A percentile compares a stretch with the other conserved stretches of the same genome.
These are phyloP conservation scores for Scedosporium boydii DNA, from an alignment of 2,329 filamentous ascomycete genomes.

Conservation along the genomic window DNA sequence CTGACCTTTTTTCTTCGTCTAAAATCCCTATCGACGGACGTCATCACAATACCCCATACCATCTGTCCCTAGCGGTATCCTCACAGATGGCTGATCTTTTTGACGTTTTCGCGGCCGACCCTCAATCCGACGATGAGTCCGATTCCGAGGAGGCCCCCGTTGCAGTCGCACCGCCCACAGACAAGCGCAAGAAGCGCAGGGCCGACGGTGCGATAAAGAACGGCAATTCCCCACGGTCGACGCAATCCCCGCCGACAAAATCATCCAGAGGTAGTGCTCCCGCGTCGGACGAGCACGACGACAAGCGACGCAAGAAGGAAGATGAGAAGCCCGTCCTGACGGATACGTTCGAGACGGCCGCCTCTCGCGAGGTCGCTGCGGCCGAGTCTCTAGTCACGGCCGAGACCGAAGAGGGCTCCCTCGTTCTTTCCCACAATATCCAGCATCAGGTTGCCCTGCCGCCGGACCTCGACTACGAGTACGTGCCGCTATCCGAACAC, in stretches of 20 bases:
- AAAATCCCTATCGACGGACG: neutral
- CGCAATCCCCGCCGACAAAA: slow-evolving; percentile 8
- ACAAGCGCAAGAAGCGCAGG: slow-evolving; percentile 14
- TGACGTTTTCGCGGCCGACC: slow-evolving; percentile 66
- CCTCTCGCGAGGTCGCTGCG: slow-evolving; percentile 50
- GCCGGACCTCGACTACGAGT: slow-evolving; percentile 87
- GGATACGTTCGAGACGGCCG: slow-evolving; percentile 89
- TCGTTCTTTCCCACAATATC: slow-evolving; percentile 92
- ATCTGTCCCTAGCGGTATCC: neutral
- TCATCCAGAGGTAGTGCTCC: slow-evolving; percentile 20
- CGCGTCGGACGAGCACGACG: slow-evolving; percentile 23
- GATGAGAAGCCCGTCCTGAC: slow-evolving; percentile 67
- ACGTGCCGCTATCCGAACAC: slow-evolving; percentile 90
- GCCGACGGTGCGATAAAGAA: slow-evolving; percentile 29
- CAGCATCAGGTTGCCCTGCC: slow-evolving; percentile 95
- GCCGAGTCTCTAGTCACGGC: neutral
- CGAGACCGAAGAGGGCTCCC: slow-evolving; percentile 15
- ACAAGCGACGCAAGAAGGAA: slow-evolving; percentile 56
- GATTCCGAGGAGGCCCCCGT: slow-evolving; percentile 29
- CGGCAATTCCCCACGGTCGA: slow-evolving; percentile 27
- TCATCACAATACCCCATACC: neutral
- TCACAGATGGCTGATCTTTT: slow-evolving; percentile 57
- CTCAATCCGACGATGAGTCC: slow-evolving; percentile 30
- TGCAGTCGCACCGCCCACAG: slow-evolving; percentile 10
- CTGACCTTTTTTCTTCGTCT: neutral